These are phyloP conservation scores for Trichopus zeylanicus DNA, from an alignment of 116 monocot genomes.

Conservation along the genomic window DNA sequence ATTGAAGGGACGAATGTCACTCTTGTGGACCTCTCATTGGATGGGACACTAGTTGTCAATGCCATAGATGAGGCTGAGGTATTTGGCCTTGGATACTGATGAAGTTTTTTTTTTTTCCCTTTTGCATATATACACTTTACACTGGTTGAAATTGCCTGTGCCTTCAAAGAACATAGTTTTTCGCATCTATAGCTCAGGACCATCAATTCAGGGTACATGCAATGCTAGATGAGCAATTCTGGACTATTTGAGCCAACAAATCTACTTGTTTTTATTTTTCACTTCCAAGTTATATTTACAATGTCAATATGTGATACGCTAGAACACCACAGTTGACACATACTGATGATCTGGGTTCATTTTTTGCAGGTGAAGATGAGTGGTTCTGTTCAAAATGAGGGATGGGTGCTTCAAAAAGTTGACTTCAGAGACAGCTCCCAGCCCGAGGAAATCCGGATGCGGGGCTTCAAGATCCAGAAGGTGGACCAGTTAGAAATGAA, in stretches of 20 bases:
- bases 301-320: too few relatives aligned
- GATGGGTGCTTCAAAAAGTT: slow-evolving; percentile 57
- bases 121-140: neutral
- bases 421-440: slow-evolving; percentile 65
- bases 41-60: slow-evolving; percentile 60
- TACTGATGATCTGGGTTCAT: neutral
- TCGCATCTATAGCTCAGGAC: too few relatives aligned
- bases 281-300: too few relatives aligned
- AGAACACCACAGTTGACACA: neutral
- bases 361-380: slow-evolving; percentile 52
- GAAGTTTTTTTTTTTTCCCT: neutral
- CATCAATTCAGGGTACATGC: too few relatives aligned
- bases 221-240: too few relatives aligned
- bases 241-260: too few relatives aligned
- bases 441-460: slow-evolving; percentile 59
- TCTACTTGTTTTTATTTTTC: too few relatives aligned
- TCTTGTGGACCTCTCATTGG: slow-evolving; percentile 50
- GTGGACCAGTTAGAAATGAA: slow-evolving; percentile 53
- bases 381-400: slow-evolving; percentile 62
- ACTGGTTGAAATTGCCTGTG: too few relatives aligned
- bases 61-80: slow-evolving; percentile 72
- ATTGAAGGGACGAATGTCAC: slow-evolving; percentile 51
- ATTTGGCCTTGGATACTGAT: neutral
- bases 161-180: too few relatives aligned
- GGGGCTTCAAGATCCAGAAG: slow-evolving; percentile 69